Conservation (phyloP, 139 green algal genomes). For the Medakamo hakoo region DNA sequence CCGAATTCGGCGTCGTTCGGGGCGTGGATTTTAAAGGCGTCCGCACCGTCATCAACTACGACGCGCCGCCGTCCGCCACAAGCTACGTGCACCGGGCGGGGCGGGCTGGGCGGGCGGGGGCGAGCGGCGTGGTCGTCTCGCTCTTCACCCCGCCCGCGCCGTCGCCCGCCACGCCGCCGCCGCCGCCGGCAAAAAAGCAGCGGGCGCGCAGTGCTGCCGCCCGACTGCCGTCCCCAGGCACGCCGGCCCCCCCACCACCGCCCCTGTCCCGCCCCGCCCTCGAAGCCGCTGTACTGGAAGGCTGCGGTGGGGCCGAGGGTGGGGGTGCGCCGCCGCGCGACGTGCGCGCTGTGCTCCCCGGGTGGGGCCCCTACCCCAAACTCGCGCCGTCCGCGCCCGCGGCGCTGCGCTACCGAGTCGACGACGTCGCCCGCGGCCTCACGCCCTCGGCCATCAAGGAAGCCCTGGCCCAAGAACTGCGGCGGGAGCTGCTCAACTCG, state of each 20-base stretch:
- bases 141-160: conserved; percentile 28
- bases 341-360: background rate
- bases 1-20: conserved; percentile 89
- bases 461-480: conserved; percentile 68
- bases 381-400: conserved; percentile 37
- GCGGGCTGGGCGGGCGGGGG: conserved; percentile 71
- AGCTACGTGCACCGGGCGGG: conserved; percentile 81
- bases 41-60: conserved; percentile 76
- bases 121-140: conserved; percentile 40
- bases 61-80: conserved; percentile 26
- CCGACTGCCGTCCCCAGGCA: background rate
- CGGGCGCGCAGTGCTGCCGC: background rate
- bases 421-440: conserved; percentile 66
- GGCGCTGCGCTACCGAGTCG: conserved; percentile 52
- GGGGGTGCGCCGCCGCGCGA: background rate
- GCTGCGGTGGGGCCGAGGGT: background rate
- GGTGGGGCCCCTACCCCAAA: conserved; percentile 23
- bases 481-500: conserved; percentile 80
- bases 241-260: background rate
- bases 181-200: background rate
- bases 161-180: conserved; percentile 2
- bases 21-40: conserved; percentile 96
- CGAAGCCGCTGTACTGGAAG: background rate
- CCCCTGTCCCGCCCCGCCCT: background rate
- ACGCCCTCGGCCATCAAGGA: conserved; percentile 61